phyloP scores from a whole-genome alignment of 768 basidiomycete species.

The Lepiota venenata region DNA sequence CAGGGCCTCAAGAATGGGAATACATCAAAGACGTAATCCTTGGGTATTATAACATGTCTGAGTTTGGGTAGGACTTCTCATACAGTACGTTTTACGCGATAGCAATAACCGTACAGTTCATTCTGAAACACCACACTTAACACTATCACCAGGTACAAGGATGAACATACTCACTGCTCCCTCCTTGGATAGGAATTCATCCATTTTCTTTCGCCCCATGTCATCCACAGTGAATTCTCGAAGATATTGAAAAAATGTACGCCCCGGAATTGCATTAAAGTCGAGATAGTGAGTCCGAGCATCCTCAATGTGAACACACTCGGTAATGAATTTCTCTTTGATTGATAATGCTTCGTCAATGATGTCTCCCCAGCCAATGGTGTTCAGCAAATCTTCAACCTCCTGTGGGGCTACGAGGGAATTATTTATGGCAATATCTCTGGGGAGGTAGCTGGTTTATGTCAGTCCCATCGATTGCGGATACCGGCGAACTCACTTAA shows the following conservation, averaged over 20 bases:
- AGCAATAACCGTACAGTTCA: slow-evolving; percentile 87
- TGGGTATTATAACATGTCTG: slow-evolving; percentile 67
- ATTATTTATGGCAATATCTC: slow-evolving; percentile 80
- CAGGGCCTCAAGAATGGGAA: slow-evolving; percentile 83
- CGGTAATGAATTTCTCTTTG: slow-evolving; percentile 47
- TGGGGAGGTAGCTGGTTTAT: slow-evolving; percentile 64
- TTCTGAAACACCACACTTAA: slow-evolving; percentile 49
- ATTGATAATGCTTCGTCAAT: slow-evolving; percentile 56
- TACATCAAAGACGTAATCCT: slow-evolving; percentile 84
- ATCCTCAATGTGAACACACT: slow-evolving; percentile 57
- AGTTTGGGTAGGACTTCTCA: slow-evolving; percentile 88
- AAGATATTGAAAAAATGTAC: slow-evolving; percentile 83
- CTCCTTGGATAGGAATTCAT: slow-evolving; percentile 73
- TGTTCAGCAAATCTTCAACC: slow-evolving; percentile 63
- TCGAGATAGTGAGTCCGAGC: slow-evolving; percentile 80
- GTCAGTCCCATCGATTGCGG: neutral
- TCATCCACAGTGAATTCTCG: slow-evolving; percentile 75
- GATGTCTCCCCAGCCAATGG: slow-evolving; percentile 56
- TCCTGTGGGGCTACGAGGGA: slow-evolving; percentile 59
- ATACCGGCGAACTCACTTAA: slow-evolving; percentile 43
- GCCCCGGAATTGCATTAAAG: slow-evolving; percentile 79
- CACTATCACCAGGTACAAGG: neutral
- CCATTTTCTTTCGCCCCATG: slow-evolving; percentile 76
- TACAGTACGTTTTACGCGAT: slow-evolving; percentile 76
- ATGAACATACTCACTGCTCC: slow-evolving; percentile 52